These are phyloP conservation scores for Aspergillus coremiiformis DNA, from an alignment of 495 filamentous ascomycete species.

Conservation along the genomic window DNA sequence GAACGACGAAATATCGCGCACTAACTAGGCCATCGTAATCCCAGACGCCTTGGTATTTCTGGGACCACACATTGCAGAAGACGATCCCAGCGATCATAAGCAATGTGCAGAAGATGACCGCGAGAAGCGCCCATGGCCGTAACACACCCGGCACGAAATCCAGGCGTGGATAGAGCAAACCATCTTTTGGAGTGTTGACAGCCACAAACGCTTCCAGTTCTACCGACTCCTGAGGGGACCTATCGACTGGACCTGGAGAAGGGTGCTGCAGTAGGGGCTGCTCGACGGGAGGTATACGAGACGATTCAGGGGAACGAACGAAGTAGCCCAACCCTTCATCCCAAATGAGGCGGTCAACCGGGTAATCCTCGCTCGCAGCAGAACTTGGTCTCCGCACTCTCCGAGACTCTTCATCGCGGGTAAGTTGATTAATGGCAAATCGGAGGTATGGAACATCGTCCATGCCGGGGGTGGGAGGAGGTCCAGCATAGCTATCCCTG, in stretches of 20 bases:
- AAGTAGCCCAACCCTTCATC: constrained; percentile 46
- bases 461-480: constrained; percentile 51
- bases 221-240: constrained; percentile 25
- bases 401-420: constrained; percentile 51
- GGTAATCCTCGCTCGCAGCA: constrained; percentile 35
- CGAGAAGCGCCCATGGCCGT: constrained; percentile 50
- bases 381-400: constrained; percentile 28
- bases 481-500: constrained; percentile 29
- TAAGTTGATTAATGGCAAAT: constrained; percentile 68
- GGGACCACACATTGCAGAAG: constrained; percentile 68
- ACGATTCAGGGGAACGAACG: constrained; percentile 23
- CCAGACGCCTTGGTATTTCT: constrained; percentile 54
- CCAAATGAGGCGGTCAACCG: constrained; percentile 44
- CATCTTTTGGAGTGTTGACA: constrained; percentile 39
- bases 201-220: constrained; percentile 47
- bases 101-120: constrained; percentile 52
- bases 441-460: constrained; percentile 65
- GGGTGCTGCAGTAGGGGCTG: constrained; percentile 8
- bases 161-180: constrained; percentile 46
- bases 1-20: constrained; percentile 74
- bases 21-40: constrained; percentile 58
- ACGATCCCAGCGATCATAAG: constrained; percentile 65
- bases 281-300: constrained; percentile 9
- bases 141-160: constrained; percentile 61
- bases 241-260: constrained; percentile 4